Conservation (phyloP, 129 eudicot species). For the Flaveria linearis region DNA sequence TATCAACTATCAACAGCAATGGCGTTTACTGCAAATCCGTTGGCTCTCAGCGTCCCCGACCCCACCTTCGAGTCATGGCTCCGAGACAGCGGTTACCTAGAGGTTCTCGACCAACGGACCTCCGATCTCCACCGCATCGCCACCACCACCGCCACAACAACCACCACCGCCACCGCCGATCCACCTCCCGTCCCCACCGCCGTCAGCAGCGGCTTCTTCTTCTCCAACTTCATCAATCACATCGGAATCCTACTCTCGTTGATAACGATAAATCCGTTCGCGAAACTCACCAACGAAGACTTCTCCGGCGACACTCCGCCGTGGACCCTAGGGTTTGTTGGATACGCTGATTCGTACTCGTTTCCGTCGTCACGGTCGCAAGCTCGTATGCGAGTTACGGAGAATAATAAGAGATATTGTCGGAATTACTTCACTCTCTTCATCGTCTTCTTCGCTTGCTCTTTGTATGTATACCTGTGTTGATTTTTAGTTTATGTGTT, state of each 20-base stretch:
- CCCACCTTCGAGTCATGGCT: constrained; percentile 93
- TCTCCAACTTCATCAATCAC: constrained; percentile 41
- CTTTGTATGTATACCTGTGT: constrained; percentile 51
- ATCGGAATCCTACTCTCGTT: constrained; percentile 67
- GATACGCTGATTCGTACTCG: constrained; percentile 60
- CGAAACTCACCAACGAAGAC: constrained; percentile 73
- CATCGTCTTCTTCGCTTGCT: constrained; percentile 78
- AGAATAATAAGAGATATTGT: constrained; percentile 80
- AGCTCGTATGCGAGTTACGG: constrained; percentile 80
- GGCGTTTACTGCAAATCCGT: constrained; percentile 81
- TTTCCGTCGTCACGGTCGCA: constrained; percentile 76
- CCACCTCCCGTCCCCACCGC: constrained; percentile 37
- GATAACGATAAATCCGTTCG: constrained; percentile 71
- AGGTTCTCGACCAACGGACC: constrained; percentile 84
- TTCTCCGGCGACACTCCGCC: constrained; percentile 67
- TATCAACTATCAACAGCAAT: constrained; percentile 25
- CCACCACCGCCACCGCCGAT: constrained; percentile 31
- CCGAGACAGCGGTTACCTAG: constrained; percentile 91
- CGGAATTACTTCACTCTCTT: constrained; percentile 72
- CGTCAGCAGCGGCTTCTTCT: constrained; percentile 36
- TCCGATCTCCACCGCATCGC: constrained; percentile 84
- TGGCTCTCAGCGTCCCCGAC: constrained; percentile 89
- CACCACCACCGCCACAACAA: constrained; percentile 41
- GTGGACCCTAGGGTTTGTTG: constrained; percentile 77
- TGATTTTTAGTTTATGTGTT: not conserved